Evolutionary conservation across 2,329 filamentous ascomycete species (phyloP), one percentile per base, ranked within the genome.

Genomic region (Ophiostoma angusticollis): DNA sequence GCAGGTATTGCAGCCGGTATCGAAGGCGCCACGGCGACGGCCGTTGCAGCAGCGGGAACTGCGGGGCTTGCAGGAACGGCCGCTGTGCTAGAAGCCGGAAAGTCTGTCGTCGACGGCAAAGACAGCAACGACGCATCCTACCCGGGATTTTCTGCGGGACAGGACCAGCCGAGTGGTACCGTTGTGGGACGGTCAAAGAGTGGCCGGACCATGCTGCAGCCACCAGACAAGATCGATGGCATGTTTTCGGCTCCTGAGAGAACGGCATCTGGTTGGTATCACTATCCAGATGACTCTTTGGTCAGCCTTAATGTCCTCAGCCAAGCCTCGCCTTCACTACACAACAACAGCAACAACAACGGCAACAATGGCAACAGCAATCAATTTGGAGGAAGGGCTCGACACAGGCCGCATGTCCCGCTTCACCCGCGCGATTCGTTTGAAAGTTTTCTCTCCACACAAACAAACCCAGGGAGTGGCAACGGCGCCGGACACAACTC

Each of bases 201-300:
- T 65, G 43, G 45, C 7, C 43, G 43, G 0, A 35, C 29, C 4
- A 74, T 58, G 29, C 64, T 94, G 17, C 74, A 80, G 48, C 87
- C 89, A 0, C 78, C 82, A 1, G 72, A 79, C 47, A 71, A 73
- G 42, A 62, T 93, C 27, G 80, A 89, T 50, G 85, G 85, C 41
- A 77, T 79, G 46, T 93, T 95, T 53, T 74, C 80, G 3, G 74
- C 78, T 8, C 74, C 82, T 3, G 72, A 82, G 52, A 70, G 72
- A 50, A 70, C 79, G 25, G 67, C 77, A 9, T 73, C 74, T 37
- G 80, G 80, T 19, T 78, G 73, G 59, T 87, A 85, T 54, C 64
- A 72, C 44, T 76, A 84, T 52, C 62, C 64, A 9, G 80, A 84
- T 53, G 79, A 83, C 47, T 78, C 75, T 14, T 63, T 72, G 45